Evolutionary conservation across 2,329 filamentous ascomycete genomes (phyloP), one percentile per base, ranked within the genome.

Genomic region (Cladosporium sp.): DNA sequence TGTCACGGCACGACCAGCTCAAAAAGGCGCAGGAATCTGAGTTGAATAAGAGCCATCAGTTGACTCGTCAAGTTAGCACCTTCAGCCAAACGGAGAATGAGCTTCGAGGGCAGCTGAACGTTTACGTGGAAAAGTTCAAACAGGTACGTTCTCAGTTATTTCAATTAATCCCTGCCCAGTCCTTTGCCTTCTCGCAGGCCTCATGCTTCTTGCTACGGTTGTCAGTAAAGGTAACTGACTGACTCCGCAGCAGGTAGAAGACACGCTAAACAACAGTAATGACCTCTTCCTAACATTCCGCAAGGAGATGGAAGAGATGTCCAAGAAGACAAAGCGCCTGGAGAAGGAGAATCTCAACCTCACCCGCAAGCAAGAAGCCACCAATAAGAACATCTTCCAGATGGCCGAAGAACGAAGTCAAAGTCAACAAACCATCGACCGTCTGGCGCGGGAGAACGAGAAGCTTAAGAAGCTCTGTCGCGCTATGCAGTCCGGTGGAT

Each of bases 261-360:
- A 97, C 76, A 97, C 93, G 38, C 83, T 97, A 54, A 97, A 97
- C 77, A 97, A 97, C 73, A 96, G 91, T 75, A 97, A 97, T 78
- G 94, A 97, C 73, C 80, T 97, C 56, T 97, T 97, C 75, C 80
- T 97, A 66, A 97, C 94, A 0, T 97, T 97, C 76, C 86, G 93
- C 57, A 97, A 96, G 78, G 94, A 97, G 76, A 97, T 97, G 92
- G 94, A 97, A 76, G 94, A 97, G 71, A 97, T 97, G 92, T 96
- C 92, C 0, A 97, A 97, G 79, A 97, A 97, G 79, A 96, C 93
- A 5, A 97, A 97, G 76, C 88, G 92, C 25, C 80, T 99, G 55
- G 94, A 99, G 74, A 96, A 96, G 76, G 94, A 99, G 71, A 97
- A 99, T 69, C 88, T 94, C 67, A 88, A 85, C 17, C 83, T 96